A percentile compares a stretch with the other conserved stretches of the same genome.
These are phyloP conservation scores for Trichoderma pleuroti DNA, from an alignment of 2,329 filamentous ascomycete genomes.

Conservation along the genomic window DNA sequence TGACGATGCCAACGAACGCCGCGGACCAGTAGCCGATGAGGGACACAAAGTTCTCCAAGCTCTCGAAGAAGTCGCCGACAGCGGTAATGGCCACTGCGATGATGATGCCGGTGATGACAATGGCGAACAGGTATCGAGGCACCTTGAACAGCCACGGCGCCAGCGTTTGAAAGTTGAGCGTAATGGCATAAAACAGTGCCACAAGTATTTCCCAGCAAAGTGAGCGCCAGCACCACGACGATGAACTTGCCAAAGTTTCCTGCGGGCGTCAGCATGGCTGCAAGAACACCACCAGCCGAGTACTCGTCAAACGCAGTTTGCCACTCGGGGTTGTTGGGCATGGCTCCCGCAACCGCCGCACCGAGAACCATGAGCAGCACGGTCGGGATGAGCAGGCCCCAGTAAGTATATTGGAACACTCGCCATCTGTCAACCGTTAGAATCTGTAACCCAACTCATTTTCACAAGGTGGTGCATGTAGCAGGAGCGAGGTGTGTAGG, in stretches of 20 bases:
- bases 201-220: conserved; percentile 56
- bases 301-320: conserved; percentile 50
- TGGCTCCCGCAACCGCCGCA: conserved; percentile 60
- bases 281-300: conserved; percentile 56
- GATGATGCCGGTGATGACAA: conserved; percentile 56
- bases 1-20: conserved; percentile 50
- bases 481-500: background rate
- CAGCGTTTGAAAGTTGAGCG: conserved; percentile 62
- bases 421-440: conserved; percentile 31
- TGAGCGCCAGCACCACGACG: conserved; percentile 55
- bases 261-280: conserved; percentile 55
- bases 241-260: conserved; percentile 62
- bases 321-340: conserved; percentile 53
- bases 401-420: conserved; percentile 55
- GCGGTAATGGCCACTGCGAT: conserved; percentile 57
- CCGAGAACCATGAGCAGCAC: conserved; percentile 60
- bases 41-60: conserved; percentile 54
- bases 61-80: conserved; percentile 54
- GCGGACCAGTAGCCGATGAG: conserved; percentile 59
- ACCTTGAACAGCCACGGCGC: conserved; percentile 53
- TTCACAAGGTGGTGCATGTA: background rate
- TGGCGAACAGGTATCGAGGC: conserved; percentile 55
- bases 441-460: background rate
- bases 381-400: conserved; percentile 53
- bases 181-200: conserved; percentile 60